Conservation (phyloP, 192 early-diverging fungal genomes). For the Linderina pennispora region DNA sequence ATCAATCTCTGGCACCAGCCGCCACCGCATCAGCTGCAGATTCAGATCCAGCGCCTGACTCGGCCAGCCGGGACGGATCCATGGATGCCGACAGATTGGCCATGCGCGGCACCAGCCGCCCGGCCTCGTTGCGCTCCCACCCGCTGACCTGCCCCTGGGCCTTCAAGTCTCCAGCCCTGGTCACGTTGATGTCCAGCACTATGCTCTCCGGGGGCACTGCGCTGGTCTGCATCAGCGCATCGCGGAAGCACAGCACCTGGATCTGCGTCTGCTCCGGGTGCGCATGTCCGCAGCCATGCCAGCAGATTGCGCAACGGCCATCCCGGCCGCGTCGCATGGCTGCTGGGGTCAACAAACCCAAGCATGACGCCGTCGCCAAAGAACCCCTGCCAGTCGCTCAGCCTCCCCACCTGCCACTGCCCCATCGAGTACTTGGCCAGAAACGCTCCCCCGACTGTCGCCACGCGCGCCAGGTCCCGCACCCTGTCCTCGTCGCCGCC, state of each 20-base stretch:
- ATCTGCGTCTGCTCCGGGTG: conserved; percentile 7
- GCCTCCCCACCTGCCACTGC: conserved; percentile 11
- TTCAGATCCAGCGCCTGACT: conserved; percentile 91
- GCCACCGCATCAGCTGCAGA: conserved; percentile 96
- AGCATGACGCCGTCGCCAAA: conserved; percentile 31
- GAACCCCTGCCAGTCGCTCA: conserved; percentile 22
- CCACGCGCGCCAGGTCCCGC: no score
- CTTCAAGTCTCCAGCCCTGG: conserved; percentile 4
- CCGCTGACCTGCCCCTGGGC: conserved; percentile 55
- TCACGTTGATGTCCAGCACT: conserved; percentile 22
- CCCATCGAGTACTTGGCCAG: conserved; percentile 7
- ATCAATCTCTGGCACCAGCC: conserved; percentile 75
- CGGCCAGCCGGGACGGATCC: conserved; percentile 81
- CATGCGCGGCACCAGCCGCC: conserved; percentile 74
- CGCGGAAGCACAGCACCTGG: conserved; percentile 37
- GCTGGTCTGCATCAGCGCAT: conserved; percentile 4
- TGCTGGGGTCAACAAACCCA: conserved; percentile 86
- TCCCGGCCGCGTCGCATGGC: conserved; percentile 65
- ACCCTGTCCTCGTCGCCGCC: conserved; percentile 7
- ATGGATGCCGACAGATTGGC: conserved; percentile 82
- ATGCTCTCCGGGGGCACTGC: conserved; percentile 26
- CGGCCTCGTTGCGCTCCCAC: conserved; percentile 84
- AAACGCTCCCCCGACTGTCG: no score
- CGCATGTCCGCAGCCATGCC: conserved; percentile 40
- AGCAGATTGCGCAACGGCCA: conserved; percentile 93